Conservation (phyloP, 176 grass and related monocot species). For the Saccharum spontaneum region DNA sequence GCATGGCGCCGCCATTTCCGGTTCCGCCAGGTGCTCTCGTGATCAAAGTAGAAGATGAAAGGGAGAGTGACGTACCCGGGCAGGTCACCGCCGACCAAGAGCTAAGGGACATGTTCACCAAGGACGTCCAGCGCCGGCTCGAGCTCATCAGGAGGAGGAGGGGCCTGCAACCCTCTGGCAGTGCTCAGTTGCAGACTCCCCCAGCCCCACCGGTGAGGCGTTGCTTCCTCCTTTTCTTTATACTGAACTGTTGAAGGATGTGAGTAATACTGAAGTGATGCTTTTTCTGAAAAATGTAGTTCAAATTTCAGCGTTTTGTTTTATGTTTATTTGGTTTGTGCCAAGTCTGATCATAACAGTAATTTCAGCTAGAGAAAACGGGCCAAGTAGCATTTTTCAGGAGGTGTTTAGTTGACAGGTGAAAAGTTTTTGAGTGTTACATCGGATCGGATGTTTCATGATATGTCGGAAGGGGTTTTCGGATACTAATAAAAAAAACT, state of each 20-base stretch:
- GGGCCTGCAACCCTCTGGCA: background rate
- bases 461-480: too few relatives aligned
- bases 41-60: conserved; percentile 28
- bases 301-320: background rate
- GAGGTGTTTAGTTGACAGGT: too few relatives aligned
- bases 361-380: background rate
- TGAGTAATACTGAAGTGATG: background rate
- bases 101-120: background rate
- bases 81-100: background rate
- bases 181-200: background rate
- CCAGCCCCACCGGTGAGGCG: background rate
- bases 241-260: background rate
- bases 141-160: background rate
- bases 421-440: too few relatives aligned
- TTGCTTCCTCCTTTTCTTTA: background rate
- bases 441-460: too few relatives aligned
- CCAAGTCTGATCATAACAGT: background rate
- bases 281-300: background rate
- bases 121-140: background rate
- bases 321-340: background rate
- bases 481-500: too few relatives aligned
- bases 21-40: background rate
- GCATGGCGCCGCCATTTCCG: background rate
- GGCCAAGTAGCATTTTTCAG: background rate
- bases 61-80: background rate